phyloP scores from a whole-genome alignment of 495 filamentous ascomycete species.

The Thermochaetoides thermophila region DNA sequence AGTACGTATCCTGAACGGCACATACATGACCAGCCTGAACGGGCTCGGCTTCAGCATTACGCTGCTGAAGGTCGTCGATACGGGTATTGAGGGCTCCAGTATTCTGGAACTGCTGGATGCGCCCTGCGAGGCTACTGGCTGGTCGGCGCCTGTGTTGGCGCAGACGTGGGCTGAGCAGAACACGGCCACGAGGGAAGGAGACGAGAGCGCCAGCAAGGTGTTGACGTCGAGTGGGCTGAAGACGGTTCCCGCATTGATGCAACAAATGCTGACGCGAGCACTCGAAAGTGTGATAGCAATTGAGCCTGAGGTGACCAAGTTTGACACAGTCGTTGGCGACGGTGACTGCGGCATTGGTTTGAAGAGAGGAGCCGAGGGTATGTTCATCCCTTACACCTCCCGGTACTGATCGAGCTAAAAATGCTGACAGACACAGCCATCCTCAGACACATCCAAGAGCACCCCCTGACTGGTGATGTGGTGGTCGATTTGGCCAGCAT shows the following conservation, averaged over 20 bases:
- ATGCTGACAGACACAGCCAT: constrained; percentile 37
- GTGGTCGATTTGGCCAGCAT: constrained; percentile 60
- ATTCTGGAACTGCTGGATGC: constrained; percentile 83
- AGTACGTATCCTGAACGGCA: constrained; percentile 48
- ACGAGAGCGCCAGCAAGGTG: constrained; percentile 27
- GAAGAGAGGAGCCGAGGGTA: constrained; percentile 75
- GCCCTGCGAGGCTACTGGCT: constrained; percentile 71
- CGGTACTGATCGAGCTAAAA: neutral
- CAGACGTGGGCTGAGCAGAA: constrained; percentile 42
- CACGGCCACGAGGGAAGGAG: constrained; percentile 25
- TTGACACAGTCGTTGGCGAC: constrained; percentile 86
- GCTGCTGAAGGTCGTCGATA: constrained; percentile 67
- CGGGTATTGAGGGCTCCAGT: constrained; percentile 59
- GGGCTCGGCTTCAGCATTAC: constrained; percentile 85
- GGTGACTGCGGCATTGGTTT: constrained; percentile 90
- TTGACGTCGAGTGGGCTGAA: constrained; percentile 54
- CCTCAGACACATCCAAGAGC: constrained; percentile 44
- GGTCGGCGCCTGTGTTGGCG: constrained; percentile 59
- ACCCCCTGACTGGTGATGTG: constrained; percentile 47
- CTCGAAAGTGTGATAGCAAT: neutral
- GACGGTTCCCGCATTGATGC: constrained; percentile 43
- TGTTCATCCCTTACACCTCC: constrained; percentile 7
- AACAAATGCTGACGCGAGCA: constrained; percentile 39
- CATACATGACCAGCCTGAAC: constrained; percentile 80
- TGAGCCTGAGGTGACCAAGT: constrained; percentile 75